Base-by-base conservation (phyloP, 257 asterid species). In the Salvia rosmarinus region DNA sequence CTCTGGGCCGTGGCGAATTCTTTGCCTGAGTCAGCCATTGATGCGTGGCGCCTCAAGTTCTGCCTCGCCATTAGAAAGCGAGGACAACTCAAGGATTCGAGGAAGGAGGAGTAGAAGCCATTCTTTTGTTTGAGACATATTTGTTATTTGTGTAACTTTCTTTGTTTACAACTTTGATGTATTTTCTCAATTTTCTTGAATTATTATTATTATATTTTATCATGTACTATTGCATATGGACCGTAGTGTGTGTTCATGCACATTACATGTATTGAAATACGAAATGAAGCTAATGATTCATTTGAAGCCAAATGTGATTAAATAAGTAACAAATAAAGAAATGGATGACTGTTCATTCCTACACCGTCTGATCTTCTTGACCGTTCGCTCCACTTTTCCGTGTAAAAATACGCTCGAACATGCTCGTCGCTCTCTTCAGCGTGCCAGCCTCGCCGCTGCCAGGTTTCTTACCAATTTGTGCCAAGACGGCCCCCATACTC, bases 1-100 rank as follows among this genome's bases (percentile, higher is more conserved):
- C 71, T 90, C 56, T 93, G 98, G 98, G 92, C 85, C 43, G 4
- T 90, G 78, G 59, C 77, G 10, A 44, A 40, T 32, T 85, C 83
- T 1, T 44, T 90, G 73, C 97, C 97, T 0, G 97, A 91, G 69
- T 86, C 80, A 0, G 57, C 67, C 12, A 71, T 95, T 2, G 98
- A 95, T 70, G 86, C 92, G 5, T 95, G 98, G 98, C 96, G 96
- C 23, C 80, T 89, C 68, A 77, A 70, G 42, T 87, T 80, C 85
- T 84, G 90, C 82, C 92, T 91, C 0, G 80, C 64, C 4, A 85
- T 95, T 59, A 78, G 99, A 74, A 91, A 88, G 83, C 85, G 84
- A 63, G 99, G 99, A 50, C 96, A 87, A 50, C 80, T 84, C 68
- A 91, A 91, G 78, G 96, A 88, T 54, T 77, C 95, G 40, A 79